Evolutionary conservation across 75 land plant genomes (phyloP), one percentile per base, ranked within the genome.

Genomic region (Sequoia sempervirens): DNA sequence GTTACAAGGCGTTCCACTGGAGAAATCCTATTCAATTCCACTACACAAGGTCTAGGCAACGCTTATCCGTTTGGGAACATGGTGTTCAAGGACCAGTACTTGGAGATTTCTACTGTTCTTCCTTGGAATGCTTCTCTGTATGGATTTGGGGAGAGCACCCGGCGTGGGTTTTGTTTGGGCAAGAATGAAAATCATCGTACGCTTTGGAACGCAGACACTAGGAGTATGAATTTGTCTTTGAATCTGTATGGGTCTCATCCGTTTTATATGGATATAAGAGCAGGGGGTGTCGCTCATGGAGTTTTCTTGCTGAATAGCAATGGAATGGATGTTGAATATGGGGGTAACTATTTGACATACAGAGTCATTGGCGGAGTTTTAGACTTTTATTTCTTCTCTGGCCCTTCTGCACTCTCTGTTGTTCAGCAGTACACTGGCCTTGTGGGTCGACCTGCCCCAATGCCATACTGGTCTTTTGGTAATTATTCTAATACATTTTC

Each of bases 381-480:
- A 45, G 99, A 96, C 69, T 88, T 96, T 66, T 96, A 95, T 72
- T 89, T 96, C 89, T 96, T 96, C 76, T 88, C 93, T 0, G 97
- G 99, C 0, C 97, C 97, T 10, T 75, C 90, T 13, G 93, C 98
- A 38, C 82, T 76, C 2, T 30, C 80, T 5, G 95, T 96, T 1
- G 50, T 91, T 37, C 85, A 88, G 11, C 98, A 96, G 88, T 96
- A 96, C 82, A 94, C 98, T 2, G 90, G 89, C 76, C 92, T 96
- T 32, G 89, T 94, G 41, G 98, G 98, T 28, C 88, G 92, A 10
- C 98, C 96, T 20, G 89, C 95, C 12, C 89, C 95, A 3, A 93
- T 96, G 96, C 98, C 96, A 14, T 96, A 90, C 83, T 96, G 98
- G 95, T 90, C 98, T 8, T 87, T 92, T 76, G 98, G 96, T 94